Evolutionary conservation across 129 eudicot species (phyloP).

Genomic region (Artemisia annua): DNA sequence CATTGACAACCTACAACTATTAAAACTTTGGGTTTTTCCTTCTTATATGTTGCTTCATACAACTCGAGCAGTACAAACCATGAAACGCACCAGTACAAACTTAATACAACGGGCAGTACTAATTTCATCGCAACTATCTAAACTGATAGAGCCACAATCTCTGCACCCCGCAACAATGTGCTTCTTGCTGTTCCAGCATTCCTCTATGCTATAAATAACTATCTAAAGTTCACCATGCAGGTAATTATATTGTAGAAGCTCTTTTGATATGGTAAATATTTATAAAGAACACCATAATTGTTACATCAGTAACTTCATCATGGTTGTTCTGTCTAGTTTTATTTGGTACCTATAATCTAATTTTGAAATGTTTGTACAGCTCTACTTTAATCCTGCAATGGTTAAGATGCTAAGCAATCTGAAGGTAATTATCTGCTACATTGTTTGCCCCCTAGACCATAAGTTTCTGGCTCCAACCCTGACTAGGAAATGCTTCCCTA

Average conservation of each 20-base stretch:
- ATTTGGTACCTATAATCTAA: constrained; percentile 9
- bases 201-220: constrained; percentile 94
- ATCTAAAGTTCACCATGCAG: constrained; percentile 98
- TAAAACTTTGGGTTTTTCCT: no score
- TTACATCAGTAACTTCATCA: constrained; percentile 4
- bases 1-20: no score
- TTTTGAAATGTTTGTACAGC: constrained; percentile 46
- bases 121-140: no score
- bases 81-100: no score
- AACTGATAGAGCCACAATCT: no score
- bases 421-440: constrained; percentile 55
- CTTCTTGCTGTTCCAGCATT: constrained; percentile 99
- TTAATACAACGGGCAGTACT: no score
- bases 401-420: constrained; percentile 99
- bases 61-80: no score
- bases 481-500: no score
- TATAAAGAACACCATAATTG: constrained; percentile 4
- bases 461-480: no score
- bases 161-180: constrained; percentile 89
- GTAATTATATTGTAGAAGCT: constrained; percentile 36
- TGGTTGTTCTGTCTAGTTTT: constrained; percentile 4
- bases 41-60: no score
- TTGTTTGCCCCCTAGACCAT: neutral
- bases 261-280: constrained; percentile 4
- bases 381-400: constrained; percentile 95